Percentiles rank a stretch among this genome's conserved stretches.
Conservation (phyloP, 2,329 filamentous ascomycete species). For the Verticillium klebahnii region DNA sequence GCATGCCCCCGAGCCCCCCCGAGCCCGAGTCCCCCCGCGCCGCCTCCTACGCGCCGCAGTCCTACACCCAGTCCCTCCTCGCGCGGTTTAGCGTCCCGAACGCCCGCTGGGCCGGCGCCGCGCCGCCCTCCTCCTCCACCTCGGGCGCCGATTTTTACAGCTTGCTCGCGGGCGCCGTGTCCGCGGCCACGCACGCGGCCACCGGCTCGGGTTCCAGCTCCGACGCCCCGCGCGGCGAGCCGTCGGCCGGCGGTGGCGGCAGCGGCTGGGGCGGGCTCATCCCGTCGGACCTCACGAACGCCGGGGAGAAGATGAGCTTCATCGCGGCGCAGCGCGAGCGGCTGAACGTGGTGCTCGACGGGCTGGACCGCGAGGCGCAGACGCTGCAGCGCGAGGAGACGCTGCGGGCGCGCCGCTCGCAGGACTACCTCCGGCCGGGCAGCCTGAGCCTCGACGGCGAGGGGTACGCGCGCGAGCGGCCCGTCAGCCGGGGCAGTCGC, state of each 20-base stretch:
- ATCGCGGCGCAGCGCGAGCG: slow-evolving; percentile 75
- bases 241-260: slow-evolving; percentile 8
- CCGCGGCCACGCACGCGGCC: slow-evolving; percentile 39
- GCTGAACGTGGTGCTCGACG: slow-evolving; percentile 67
- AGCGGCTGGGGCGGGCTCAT: slow-evolving; percentile 53
- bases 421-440: not conserved
- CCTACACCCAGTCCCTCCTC: slow-evolving; percentile 77
- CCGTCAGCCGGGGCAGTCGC: slow-evolving; percentile 30
- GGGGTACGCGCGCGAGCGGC: slow-evolving; percentile 6
- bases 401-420: not conserved
- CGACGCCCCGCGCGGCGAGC: slow-evolving; percentile 5
- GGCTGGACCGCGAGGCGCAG: slow-evolving; percentile 74
- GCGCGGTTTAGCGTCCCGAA: slow-evolving; percentile 81
- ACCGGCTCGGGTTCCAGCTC: slow-evolving; percentile 21
- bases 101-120: slow-evolving; percentile 48
- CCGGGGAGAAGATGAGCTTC: slow-evolving; percentile 66
- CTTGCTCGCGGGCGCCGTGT: slow-evolving; percentile 70
- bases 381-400: slow-evolving; percentile 43
- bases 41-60: slow-evolving; percentile 38
- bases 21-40: slow-evolving; percentile 33
- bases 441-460: not conserved
- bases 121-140: slow-evolving; percentile 15
- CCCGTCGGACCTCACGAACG: slow-evolving; percentile 61
- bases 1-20: slow-evolving; percentile 56
- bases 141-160: slow-evolving; percentile 66